Evolutionary conservation across 1,284 basidiomycete genomes (phyloP).

Genomic region (Malassezia yamatoensis): DNA sequence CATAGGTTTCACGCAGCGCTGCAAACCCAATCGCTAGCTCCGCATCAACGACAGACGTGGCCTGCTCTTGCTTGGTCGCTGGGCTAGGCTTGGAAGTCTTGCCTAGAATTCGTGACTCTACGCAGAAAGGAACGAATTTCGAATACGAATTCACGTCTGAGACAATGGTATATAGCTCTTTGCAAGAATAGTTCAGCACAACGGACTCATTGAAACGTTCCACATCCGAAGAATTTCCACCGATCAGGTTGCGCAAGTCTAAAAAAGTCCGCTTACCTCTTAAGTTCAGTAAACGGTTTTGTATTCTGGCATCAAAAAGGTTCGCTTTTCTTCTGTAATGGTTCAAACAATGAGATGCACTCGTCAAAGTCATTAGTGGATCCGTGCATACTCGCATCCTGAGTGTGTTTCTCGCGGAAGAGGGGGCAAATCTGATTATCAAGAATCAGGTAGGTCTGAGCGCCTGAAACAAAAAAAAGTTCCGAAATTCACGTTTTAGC

Average conservation of each 20-base stretch:
- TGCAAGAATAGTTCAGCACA: constrained; percentile 19
- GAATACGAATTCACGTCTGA: constrained; percentile 77
- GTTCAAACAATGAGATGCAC: no score
- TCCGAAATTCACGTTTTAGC: no score
- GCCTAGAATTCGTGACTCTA: constrained; percentile 60
- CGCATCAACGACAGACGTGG: constrained; percentile 52
- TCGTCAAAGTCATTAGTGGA: no score
- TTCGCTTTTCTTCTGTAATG: neutral
- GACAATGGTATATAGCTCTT: constrained; percentile 74
- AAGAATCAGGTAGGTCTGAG: no score
- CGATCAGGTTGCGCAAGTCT: constrained; percentile 2
- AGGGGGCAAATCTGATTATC: no score
- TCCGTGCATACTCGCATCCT: no score
- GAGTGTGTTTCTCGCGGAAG: no score
- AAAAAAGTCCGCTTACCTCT: neutral
- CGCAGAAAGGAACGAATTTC: constrained; percentile 81
- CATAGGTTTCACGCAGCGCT: constrained; percentile 73
- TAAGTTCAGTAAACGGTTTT: neutral
- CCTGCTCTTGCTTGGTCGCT: neutral
- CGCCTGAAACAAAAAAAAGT: no score
- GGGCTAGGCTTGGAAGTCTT: constrained; percentile 2
- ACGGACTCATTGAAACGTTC: constrained; percentile 7
- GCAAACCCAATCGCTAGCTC: constrained; percentile 83
- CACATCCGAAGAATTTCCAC: neutral
- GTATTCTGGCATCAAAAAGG: neutral